Base-by-base conservation (phyloP, 345 rosid species). In the Xanthoceras sorbifolium region DNA sequence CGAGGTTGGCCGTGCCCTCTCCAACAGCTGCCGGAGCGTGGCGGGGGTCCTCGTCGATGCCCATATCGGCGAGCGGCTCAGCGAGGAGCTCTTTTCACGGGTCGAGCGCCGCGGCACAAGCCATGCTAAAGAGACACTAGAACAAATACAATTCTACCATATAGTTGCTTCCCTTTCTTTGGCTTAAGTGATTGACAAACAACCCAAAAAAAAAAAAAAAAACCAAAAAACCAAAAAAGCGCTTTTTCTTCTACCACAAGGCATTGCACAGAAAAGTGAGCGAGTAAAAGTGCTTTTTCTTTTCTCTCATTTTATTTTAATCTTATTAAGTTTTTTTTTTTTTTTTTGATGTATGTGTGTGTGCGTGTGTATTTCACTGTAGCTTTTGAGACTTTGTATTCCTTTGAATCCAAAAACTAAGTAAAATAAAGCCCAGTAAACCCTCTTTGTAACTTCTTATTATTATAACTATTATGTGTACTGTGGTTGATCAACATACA, bases 31-130 rank as follows among this genome's bases (percentile, higher is more conserved):
- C 82, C 89, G 94, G 76, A 95, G 96, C 28, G 93, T 93, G 22
- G 84, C 94, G 0, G 99, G 97, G 6, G 99, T 95, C 23, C 89
- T 95, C 1, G 98, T 95, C 0, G 99, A 95, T 44, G 98, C 98
- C 70, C 99, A 95, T 75, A 88, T 93, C 1, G 99, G 99, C 1
- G 94, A 95, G 9, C 75, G 77, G 84, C 91, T 92, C 5, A 87
- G 97, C 50, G 89, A 92, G 68, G 87, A 89, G 85, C 80, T 95
- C 71, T 95, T 95, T 71, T 71, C 64, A 31, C 78, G 94, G 46
- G 91, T 90, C 48, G 91, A 84, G 81, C 80, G 65, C n/a, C 92
- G 91, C 31, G 99, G 83, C 65, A 71, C 84, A 18, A 79, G 28
- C 79, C 90, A 87, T 76, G 99, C 98, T 9, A 91, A 88, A 66